Conservation (phyloP, 1,284 basidiomycete species). For the Microbotryum lychnidis-dioicae region DNA sequence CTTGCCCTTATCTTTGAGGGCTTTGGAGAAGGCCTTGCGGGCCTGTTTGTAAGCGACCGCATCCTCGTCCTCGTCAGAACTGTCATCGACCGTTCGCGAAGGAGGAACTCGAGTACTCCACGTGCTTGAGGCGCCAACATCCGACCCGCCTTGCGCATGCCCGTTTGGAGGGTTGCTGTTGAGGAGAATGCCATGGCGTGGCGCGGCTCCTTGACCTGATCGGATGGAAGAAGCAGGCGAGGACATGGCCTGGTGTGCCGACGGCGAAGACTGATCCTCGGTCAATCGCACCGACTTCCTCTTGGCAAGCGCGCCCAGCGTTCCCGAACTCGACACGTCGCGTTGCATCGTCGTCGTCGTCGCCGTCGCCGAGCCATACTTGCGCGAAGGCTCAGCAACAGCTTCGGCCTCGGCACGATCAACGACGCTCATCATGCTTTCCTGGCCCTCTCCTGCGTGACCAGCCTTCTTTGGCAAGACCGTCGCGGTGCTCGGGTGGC, state of each 20-base stretch:
- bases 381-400: constrained; percentile 7
- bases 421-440: constrained; percentile 20
- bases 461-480: not conserved
- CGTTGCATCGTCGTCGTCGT: not conserved
- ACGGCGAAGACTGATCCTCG: constrained; percentile 10
- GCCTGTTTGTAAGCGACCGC: constrained; percentile 26
- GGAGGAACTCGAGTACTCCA: constrained; percentile 11
- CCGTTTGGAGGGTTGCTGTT: constrained; percentile 14
- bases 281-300: constrained; percentile 33
- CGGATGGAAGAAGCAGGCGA: constrained; percentile 19
- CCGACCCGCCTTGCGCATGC: not conserved
- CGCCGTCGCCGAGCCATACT: constrained; percentile 9
- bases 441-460: constrained; percentile 16
- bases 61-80: constrained; percentile 22
- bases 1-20: constrained; percentile 14
- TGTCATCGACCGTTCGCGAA: constrained; percentile 16
- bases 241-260: constrained; percentile 4
- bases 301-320: constrained; percentile 15
- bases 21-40: constrained; percentile 19
- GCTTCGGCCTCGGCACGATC: constrained; percentile 23
- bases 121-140: constrained; percentile 5
- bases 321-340: not conserved
- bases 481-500: constrained; percentile 1
- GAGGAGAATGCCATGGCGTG: constrained; percentile 18
- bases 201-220: constrained; percentile 7